Conservation (phyloP, 495 filamentous ascomycete genomes). For the Lophium mytilinum region DNA sequence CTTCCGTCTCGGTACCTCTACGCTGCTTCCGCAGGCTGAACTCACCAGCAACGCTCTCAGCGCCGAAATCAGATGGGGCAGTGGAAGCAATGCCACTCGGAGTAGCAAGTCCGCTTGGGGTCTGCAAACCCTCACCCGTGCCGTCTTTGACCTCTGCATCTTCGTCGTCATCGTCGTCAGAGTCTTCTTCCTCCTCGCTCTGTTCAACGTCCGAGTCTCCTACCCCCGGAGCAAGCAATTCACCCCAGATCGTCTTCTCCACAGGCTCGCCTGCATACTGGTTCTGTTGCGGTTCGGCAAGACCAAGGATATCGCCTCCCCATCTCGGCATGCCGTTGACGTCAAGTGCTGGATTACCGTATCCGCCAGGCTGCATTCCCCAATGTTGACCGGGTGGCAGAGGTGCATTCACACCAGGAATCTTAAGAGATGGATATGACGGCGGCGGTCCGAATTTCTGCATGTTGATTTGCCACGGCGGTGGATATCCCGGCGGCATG, state of each 20-base stretch:
- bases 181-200: slow-evolving; percentile 62
- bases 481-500: slow-evolving; percentile 88
- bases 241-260: slow-evolving; percentile 86
- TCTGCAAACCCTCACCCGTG: slow-evolving; percentile 57
- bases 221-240: slow-evolving; percentile 80
- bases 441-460: slow-evolving; percentile 90
- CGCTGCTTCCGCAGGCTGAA: slow-evolving; percentile 86
- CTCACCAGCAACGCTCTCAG: slow-evolving; percentile 71
- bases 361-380: slow-evolving; percentile 93
- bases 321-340: slow-evolving; percentile 73
- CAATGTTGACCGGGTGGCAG: slow-evolving; percentile 87
- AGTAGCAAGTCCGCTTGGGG: slow-evolving; percentile 70
- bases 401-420: slow-evolving; percentile 91
- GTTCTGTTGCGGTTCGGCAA: slow-evolving; percentile 55
- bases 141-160: slow-evolving; percentile 40
- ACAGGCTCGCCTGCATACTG: slow-evolving; percentile 66
- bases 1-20: slow-evolving; percentile 82
- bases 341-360: slow-evolving; percentile 90
- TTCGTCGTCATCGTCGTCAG: slow-evolving; percentile 36
- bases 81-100: slow-evolving; percentile 67
- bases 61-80: slow-evolving; percentile 66
- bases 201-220: slow-evolving; percentile 60
- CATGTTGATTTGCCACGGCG: slow-evolving; percentile 95
- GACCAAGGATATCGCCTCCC: slow-evolving; percentile 89
- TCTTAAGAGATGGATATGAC: slow-evolving; percentile 84